Evolutionary conservation across 257 asterid species (phyloP).

Genomic region (Plantago ovata): DNA sequence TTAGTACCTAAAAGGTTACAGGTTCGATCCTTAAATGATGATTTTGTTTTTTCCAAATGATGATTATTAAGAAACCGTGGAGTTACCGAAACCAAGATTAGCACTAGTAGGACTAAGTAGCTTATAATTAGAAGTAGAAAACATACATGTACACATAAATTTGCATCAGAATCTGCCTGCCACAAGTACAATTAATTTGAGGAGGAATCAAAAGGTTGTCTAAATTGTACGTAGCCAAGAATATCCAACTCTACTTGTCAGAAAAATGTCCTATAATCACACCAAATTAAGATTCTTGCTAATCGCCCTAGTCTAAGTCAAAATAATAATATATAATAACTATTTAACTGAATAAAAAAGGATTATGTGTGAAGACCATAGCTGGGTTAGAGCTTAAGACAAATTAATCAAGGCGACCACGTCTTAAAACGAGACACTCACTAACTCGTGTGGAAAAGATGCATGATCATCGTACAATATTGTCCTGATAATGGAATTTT

Average conservation of each 20-base stretch:
- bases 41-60: no score
- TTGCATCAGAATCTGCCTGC: constrained; percentile 43
- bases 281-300: constrained; percentile 12
- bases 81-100: no score
- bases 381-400: constrained; percentile 27
- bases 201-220: constrained; percentile 14
- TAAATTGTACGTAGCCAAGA: constrained; percentile 20
- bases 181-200: constrained; percentile 18
- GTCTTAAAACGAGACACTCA: constrained; percentile 7
- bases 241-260: constrained; percentile 38
- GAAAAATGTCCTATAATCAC: constrained; percentile 38
- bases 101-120: no score
- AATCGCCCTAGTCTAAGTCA: constrained; percentile 4
- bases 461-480: not conserved
- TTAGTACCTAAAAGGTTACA: no score
- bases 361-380: constrained; percentile 17
- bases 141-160: no score
- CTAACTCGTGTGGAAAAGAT: not conserved
- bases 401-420: constrained; percentile 21
- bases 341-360: constrained; percentile 3
- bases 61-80: no score
- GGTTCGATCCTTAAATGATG: no score
- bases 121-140: no score
- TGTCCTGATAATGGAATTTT: not conserved
- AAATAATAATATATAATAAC: constrained; percentile 17